phyloP scores from a whole-genome alignment of 2,329 filamentous ascomycete genomes.

The Nemania bipapillata region DNA sequence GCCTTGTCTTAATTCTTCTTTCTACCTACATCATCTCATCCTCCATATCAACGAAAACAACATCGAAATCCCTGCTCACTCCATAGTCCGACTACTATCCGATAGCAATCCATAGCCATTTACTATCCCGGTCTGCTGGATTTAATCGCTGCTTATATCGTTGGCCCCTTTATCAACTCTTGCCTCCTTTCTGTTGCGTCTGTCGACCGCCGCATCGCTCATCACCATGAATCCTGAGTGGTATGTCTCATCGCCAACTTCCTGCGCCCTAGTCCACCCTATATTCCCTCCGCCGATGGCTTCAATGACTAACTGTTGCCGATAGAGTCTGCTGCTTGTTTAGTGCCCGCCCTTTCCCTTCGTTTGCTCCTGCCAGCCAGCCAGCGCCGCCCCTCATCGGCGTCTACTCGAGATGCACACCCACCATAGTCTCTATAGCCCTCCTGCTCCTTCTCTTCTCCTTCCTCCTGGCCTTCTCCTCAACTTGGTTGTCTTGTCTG shows the following conservation, averaged over 20 bases:
- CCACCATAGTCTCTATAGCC: slow-evolving; percentile 2
- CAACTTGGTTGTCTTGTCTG: slow-evolving; percentile 11
- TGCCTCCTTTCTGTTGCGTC: slow-evolving; percentile 36
- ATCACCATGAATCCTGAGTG: slow-evolving; percentile 90
- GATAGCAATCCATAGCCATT: slow-evolving; percentile 34
- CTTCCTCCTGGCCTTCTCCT: slow-evolving; percentile 11
- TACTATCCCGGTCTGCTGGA: slow-evolving; percentile 23
- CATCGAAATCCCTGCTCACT: slow-evolving; percentile 35
- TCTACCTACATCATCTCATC: slow-evolving; percentile 50
- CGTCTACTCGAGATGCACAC: slow-evolving; percentile 4
- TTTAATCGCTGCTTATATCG: slow-evolving; percentile 20
- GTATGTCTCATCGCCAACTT: slow-evolving; percentile 66
- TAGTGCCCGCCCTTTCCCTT: slow-evolving; percentile 20
- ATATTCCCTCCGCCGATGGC: slow-evolving; percentile 24
- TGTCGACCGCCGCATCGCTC: slow-evolving; percentile 46
- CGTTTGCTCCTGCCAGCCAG: slow-evolving; percentile 4
- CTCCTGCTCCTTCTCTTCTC: slow-evolving; percentile 5
- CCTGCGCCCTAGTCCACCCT: slow-evolving; percentile 20
- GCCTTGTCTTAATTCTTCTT: slow-evolving; percentile 50
- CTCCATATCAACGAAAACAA: slow-evolving; percentile 38
- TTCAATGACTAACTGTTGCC: slow-evolving; percentile 32
- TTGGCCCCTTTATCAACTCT: slow-evolving; percentile 20
- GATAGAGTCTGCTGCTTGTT: slow-evolving; percentile 43
- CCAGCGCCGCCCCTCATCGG: neutral
- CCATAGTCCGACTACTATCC: slow-evolving; percentile 10